phyloP scores from a whole-genome alignment of 73 alveolate genomes.

The Urostyla sp. region DNA sequence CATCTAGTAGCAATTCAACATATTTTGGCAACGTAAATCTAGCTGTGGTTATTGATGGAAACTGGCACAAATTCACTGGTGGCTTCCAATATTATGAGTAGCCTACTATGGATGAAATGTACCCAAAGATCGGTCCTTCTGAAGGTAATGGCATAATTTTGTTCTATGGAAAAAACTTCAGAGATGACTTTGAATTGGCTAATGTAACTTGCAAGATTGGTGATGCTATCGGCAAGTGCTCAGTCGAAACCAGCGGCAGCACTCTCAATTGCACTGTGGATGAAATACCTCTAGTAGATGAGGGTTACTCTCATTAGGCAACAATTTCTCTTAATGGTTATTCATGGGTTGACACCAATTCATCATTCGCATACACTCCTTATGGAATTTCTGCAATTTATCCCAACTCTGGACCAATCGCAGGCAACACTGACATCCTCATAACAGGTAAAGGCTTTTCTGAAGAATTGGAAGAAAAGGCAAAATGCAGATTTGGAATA shows the following conservation, averaged over 20 bases:
- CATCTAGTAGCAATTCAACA: conserved; percentile 64
- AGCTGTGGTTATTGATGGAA: conserved; percentile 85
- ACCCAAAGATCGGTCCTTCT: conserved; percentile 89
- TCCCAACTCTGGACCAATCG: conserved; percentile 92
- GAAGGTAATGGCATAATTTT: conserved; percentile 83
- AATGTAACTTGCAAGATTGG: conserved; percentile 86
- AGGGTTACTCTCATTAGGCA: conserved; percentile 77
- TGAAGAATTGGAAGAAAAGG: conserved; percentile 59
- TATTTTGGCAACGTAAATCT: conserved; percentile 86
- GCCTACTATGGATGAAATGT: conserved; percentile 75
- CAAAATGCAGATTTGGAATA: conserved; percentile 93
- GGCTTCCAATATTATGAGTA: conserved; percentile 92
- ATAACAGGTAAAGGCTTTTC: conserved; percentile 90
- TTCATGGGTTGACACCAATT: conserved; percentile 80
- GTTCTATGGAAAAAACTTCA: conserved; percentile 87
- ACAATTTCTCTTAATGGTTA: conserved; percentile 84
- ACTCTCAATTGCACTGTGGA: conserved; percentile 78
- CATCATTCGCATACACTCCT: conserved; percentile 74
- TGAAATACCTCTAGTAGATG: conserved; percentile 76
- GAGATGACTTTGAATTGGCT: conserved; percentile 88
- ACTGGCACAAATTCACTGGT: conserved; percentile 78
- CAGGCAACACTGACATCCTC: conserved; percentile 83
- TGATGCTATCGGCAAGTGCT: conserved; percentile 82
- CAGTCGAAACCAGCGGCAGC: conserved; percentile 58
- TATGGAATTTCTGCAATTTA: conserved; percentile 82